These are phyloP conservation scores for Tolypocladium ovalisporum DNA, from an alignment of 2,329 filamentous ascomycete genomes.

Conservation along the genomic window DNA sequence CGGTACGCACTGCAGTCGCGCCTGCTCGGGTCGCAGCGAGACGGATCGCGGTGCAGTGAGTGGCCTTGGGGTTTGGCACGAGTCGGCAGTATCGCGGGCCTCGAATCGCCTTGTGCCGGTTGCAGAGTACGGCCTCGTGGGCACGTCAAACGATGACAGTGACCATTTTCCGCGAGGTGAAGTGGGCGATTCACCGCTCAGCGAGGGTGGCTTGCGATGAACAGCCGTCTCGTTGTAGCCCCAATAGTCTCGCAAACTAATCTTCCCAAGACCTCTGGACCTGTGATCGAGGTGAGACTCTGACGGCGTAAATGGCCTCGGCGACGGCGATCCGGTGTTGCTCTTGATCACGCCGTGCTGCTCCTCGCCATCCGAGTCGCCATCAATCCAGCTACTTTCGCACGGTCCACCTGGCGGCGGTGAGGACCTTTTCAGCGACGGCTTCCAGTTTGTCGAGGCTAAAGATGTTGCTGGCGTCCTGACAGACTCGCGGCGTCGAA, in stretches of 20 bases:
- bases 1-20: neutral
- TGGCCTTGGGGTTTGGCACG: neutral
- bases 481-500: conserved; percentile 22
- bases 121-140: conserved; percentile 1
- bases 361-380: conserved; percentile 22
- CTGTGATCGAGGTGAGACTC: conserved; percentile 7
- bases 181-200: conserved; percentile 5
- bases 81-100: neutral
- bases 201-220: conserved; percentile 13
- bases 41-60: neutral
- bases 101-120: neutral
- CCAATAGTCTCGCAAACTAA: neutral
- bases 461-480: conserved; percentile 25
- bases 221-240: conserved; percentile 1
- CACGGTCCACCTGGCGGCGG: conserved; percentile 8
- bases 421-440: conserved; percentile 12
- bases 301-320: conserved; percentile 18
- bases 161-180: conserved; percentile 5
- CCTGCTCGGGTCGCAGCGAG: neutral
- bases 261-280: neutral
- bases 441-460: conserved; percentile 16
- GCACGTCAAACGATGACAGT: conserved; percentile 9
- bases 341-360: conserved; percentile 6
- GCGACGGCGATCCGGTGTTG: conserved; percentile 11
- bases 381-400: conserved; percentile 26